Evolutionary conservation across 2,329 filamentous ascomycete genomes (phyloP).

Genomic region (Setomelanomma holmii): DNA sequence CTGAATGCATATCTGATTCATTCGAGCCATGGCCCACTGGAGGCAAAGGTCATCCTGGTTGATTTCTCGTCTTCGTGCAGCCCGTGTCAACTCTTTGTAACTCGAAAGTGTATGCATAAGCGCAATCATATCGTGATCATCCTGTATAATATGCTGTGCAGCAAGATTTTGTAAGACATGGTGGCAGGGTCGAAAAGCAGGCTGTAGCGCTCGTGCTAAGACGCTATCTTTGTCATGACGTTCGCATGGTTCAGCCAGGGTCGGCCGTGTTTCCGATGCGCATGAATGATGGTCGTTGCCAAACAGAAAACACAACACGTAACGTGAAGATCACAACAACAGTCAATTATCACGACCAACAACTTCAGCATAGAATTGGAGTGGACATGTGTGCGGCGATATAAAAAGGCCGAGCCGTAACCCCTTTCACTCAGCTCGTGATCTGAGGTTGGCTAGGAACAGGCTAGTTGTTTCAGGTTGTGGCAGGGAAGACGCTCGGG

Average conservation of each 20-base stretch:
- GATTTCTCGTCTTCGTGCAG: too few relatives aligned
- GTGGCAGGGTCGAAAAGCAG: neutral
- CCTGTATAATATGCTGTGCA: too few relatives aligned
- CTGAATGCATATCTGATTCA: too few relatives aligned
- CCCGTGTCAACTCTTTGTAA: too few relatives aligned
- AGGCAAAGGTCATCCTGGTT: too few relatives aligned
- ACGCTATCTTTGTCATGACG: neutral
- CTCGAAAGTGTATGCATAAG: too few relatives aligned
- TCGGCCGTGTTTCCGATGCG: neutral
- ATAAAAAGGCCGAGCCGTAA: slow-evolving; percentile 22
- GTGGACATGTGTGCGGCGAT: neutral
- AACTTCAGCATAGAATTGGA: neutral
- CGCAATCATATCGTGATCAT: too few relatives aligned
- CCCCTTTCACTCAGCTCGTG: slow-evolving; percentile 19
- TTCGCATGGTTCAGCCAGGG: neutral
- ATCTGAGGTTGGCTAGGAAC: slow-evolving; percentile 19
- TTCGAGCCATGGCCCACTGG: too few relatives aligned
- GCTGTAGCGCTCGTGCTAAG: neutral
- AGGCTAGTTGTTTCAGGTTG: slow-evolving; percentile 23
- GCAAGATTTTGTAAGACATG: too few relatives aligned
- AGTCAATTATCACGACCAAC: neutral
- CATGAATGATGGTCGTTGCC: neutral
- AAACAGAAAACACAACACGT: neutral
- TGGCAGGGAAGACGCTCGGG: slow-evolving; percentile 10
- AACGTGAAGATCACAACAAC: neutral